Percentiles rank a stretch among this genome's conserved stretches.
phyloP scores from a whole-genome alignment of 768 basidiomycete genomes.

The Punctularia strigosozonata region DNA sequence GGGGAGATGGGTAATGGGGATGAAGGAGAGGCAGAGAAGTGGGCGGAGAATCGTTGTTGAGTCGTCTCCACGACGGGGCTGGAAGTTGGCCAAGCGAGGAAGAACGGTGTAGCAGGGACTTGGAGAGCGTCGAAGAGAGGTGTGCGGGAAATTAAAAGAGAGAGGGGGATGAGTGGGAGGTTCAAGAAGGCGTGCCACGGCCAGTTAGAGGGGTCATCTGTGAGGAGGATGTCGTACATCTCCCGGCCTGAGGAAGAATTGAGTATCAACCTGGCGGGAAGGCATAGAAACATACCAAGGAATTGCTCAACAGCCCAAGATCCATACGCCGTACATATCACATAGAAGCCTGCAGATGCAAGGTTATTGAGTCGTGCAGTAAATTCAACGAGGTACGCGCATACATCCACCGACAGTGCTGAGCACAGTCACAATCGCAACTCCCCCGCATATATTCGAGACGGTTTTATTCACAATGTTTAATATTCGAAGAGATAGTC shows the following conservation, averaged over 20 bases:
- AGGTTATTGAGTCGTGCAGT: not conserved
- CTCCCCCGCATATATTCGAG: constrained; percentile 33
- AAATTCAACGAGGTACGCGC: constrained; percentile 12
- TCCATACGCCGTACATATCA: constrained; percentile 54
- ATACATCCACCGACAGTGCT: constrained; percentile 51
- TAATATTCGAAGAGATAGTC: constrained; percentile 36
- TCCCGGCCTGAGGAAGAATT: constrained; percentile 14
- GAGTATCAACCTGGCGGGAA: not conserved
- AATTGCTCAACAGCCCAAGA: constrained; percentile 60
- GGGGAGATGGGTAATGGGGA: not conserved
- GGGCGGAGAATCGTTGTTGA: not conserved
- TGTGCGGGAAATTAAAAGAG: constrained; percentile 49
- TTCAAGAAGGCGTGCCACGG: constrained; percentile 67
- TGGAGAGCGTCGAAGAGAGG: constrained; percentile 11
- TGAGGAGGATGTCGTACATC: constrained; percentile 56
- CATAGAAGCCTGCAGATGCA: constrained; percentile 29
- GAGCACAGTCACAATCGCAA: constrained; percentile 38
- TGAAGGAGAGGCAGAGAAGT: not conserved
- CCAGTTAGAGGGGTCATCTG: constrained; percentile 63
- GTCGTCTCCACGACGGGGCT: constrained; percentile 9
- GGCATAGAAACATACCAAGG: constrained; percentile 39
- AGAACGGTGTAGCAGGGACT: constrained; percentile 19
- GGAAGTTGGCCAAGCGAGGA: constrained; percentile 18
- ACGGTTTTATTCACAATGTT: constrained; percentile 37
- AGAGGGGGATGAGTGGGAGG: constrained; percentile 59